phyloP scores from a whole-genome alignment of 2,329 filamentous ascomycete species.

The Ophiocordyceps camponoti-floridani region DNA sequence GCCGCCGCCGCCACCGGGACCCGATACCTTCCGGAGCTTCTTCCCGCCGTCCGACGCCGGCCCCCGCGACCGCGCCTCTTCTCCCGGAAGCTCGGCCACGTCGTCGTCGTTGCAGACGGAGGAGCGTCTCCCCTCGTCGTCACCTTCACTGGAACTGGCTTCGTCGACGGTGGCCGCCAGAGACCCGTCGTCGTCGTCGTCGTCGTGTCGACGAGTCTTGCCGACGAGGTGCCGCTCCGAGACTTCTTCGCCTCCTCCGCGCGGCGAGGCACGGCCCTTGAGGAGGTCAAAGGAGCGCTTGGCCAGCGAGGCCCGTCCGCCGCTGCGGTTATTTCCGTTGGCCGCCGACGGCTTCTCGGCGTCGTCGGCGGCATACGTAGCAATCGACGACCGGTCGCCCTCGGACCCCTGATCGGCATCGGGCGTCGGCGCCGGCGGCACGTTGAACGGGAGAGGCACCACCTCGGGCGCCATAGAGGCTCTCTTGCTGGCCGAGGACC shows the following conservation, averaged over 20 bases:
- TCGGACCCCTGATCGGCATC: slow-evolving; percentile 21
- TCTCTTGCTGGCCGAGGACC: slow-evolving; percentile 4
- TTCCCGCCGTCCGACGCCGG: too few relatives aligned
- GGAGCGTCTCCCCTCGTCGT: slow-evolving; percentile 12
- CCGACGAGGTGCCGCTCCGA: slow-evolving; percentile 27
- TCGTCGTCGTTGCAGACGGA: slow-evolving; percentile 17
- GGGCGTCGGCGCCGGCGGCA: slow-evolving; percentile 20
- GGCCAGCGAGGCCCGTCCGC: slow-evolving; percentile 18
- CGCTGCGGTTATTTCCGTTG: slow-evolving; percentile 5
- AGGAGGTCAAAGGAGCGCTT: slow-evolving; percentile 28
- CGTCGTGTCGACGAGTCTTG: slow-evolving; percentile 13
- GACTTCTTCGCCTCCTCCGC: slow-evolving; percentile 2
- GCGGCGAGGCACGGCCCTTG: slow-evolving; percentile 10
- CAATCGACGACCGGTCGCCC: slow-evolving; percentile 45
- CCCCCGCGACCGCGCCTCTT: background rate
- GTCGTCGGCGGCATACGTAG: slow-evolving; percentile 51
- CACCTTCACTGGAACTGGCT: slow-evolving; percentile 21
- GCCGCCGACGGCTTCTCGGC: slow-evolving; percentile 16
- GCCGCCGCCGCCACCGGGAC: background rate
- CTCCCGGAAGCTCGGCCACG: slow-evolving; percentile 17
- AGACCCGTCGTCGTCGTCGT: slow-evolving; percentile 30
- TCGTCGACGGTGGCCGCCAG: slow-evolving; percentile 40
- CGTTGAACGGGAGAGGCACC: slow-evolving; percentile 46
- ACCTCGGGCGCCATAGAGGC: slow-evolving; percentile 21
- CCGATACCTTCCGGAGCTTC: background rate